A percentile compares a stretch with the other conserved stretches of the same genome.
phyloP scores from a whole-genome alignment of 257 asterid species.

The Paulownia fortunei region DNA sequence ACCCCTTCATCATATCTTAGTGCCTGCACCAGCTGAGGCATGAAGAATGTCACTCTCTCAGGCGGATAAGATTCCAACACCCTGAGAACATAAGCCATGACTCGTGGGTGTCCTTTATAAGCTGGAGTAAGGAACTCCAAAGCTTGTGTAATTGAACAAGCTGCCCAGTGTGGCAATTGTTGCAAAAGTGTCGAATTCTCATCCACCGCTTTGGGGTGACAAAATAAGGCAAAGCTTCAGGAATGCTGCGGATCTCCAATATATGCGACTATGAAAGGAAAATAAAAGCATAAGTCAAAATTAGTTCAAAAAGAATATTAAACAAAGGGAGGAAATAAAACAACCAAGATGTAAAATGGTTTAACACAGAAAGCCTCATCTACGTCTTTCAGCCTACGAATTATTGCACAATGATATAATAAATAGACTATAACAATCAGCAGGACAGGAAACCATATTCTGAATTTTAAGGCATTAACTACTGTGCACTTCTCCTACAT shows the following conservation, averaged over 20 bases:
- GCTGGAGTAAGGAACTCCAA: conserved; percentile 96
- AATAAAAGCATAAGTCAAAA: conserved; percentile 28
- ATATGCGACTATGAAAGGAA: conserved; percentile 65
- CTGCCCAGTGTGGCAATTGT: conserved; percentile 99
- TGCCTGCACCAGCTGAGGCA: conserved; percentile 99
- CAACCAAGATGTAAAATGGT: conserved; percentile 16
- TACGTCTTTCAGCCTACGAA: neutral
- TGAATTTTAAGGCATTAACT: conserved; percentile 11
- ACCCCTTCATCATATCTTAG: conserved; percentile 97
- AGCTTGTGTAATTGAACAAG: conserved; percentile 96
- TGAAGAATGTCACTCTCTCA: conserved; percentile 92
- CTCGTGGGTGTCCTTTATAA: conserved; percentile 97
- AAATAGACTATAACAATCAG: too few species aligned
- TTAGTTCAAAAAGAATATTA: conserved; percentile 17
- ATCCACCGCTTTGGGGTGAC: conserved; percentile 94
- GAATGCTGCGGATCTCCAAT: conserved; percentile 81
- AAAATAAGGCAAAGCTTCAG: conserved; percentile 97
- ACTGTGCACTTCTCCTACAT: conserved; percentile 12
- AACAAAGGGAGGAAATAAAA: conserved; percentile 11
- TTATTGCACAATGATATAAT: too few species aligned
- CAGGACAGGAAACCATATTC: conserved; percentile 12
- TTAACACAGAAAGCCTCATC: conserved; percentile 27
- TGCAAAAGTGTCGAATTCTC: conserved; percentile 94
- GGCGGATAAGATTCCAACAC: conserved; percentile 99
- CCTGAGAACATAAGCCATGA: conserved; percentile 98